A percentile compares a stretch with the other conserved stretches of the same genome.
Evolutionary conservation across 345 rosid genomes (phyloP).

Genomic region (Eucalyptus erythrocorys): DNA sequence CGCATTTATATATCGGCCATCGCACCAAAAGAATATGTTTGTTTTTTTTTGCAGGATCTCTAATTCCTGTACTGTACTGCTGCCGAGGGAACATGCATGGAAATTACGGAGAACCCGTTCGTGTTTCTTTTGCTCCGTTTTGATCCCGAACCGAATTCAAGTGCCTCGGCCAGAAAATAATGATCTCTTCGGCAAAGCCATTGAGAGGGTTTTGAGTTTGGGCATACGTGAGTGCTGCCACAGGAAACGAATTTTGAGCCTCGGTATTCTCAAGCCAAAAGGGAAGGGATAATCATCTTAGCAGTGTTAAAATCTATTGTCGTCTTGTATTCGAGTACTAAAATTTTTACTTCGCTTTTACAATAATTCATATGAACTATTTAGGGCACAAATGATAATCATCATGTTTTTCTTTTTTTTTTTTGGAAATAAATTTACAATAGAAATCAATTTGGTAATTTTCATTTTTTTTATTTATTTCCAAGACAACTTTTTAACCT

Average conservation of each 20-base stretch:
- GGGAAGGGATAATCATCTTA: neutral
- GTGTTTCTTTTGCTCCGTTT: neutral
- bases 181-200: neutral
- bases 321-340: rapidly evolving
- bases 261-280: neutral
- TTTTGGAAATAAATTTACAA: rapidly evolving
- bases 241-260: neutral
- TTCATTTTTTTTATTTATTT: no score
- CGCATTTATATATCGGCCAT: neutral
- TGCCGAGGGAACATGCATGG: neutral
- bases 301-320: rapidly evolving
- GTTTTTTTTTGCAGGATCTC: neutral
- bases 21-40: neutral
- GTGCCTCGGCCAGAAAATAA: neutral
- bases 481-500: rapidly evolving
- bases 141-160: neutral
- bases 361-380: neutral
- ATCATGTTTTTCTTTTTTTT: rapidly evolving
- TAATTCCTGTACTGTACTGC: neutral
- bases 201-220: neutral
- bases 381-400: rapidly evolving
- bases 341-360: rapidly evolving
- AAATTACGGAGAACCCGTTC: neutral
- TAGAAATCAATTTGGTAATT: rapidly evolving
- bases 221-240: neutral